These are phyloP conservation scores for Cryptosporidium baileyi DNA, from an alignment of 169 alveolate genomes.

Conservation along the genomic window DNA sequence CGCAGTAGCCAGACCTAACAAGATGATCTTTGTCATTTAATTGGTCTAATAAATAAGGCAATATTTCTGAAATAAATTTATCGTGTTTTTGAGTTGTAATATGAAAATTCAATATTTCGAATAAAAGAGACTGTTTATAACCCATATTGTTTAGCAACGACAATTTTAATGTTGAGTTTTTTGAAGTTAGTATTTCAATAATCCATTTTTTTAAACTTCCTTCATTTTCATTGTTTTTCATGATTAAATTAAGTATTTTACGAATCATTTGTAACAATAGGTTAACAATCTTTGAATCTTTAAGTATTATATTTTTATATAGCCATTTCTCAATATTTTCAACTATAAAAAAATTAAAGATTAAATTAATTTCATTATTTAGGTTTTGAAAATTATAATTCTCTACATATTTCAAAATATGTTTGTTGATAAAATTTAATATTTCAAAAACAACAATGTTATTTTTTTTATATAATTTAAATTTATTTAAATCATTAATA, in stretches of 20 bases:
- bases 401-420: too few relatives aligned
- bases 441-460: constrained; percentile 13
- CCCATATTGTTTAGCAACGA: background rate
- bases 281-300: background rate
- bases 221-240: background rate
- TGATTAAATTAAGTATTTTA: background rate
- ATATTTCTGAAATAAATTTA: constrained; percentile 21
- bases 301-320: background rate
- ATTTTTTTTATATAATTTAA: background rate
- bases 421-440: constrained; percentile 12
- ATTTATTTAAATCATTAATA: background rate
- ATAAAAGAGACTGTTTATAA: background rate
- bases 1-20: constrained; percentile 17
- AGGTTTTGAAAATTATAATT: background rate
- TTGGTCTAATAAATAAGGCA: constrained; percentile 35
- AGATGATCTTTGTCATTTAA: background rate
- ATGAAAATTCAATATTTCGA: background rate
- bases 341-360: background rate
- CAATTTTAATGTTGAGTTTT: background rate
- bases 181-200: constrained; percentile 15
- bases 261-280: background rate
- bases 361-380: background rate
- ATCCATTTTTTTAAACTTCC: constrained; percentile 7
- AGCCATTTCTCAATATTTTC: constrained; percentile 34
- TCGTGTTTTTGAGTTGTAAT: background rate